Percentiles rank a stretch among this genome's conserved stretches.
phyloP scores from a whole-genome alignment of 257 asterid genomes.

The Orobanche coerulescens region DNA sequence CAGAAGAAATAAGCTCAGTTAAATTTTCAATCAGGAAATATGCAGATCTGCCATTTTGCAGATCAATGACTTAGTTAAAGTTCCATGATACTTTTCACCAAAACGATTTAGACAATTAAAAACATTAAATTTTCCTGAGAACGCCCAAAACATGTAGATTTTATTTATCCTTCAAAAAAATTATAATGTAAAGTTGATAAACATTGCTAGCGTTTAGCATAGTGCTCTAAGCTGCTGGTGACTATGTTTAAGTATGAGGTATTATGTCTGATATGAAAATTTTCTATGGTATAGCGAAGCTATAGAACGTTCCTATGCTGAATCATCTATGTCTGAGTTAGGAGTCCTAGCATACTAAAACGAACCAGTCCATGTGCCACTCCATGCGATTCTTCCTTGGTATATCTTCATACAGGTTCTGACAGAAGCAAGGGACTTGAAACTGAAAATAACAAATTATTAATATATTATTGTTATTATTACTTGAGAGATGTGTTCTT shows the following conservation, averaged over 20 bases:
- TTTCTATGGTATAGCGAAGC: neutral
- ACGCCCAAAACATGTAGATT: neutral
- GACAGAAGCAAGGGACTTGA: no score
- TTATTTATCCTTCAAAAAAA: neutral
- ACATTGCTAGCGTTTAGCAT: neutral
- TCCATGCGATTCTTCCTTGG: neutral
- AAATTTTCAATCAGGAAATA: conserved; percentile 10
- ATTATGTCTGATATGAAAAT: neutral
- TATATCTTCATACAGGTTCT: no score
- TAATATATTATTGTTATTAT: no score
- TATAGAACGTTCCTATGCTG: neutral
- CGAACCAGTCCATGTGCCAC: neutral
- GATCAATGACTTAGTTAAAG: neutral
- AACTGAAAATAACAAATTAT: no score
- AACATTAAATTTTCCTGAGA: neutral
- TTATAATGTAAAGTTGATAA: neutral
- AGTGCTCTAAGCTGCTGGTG: neutral
- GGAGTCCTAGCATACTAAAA: neutral
- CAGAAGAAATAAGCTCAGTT: neutral
- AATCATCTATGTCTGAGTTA: neutral
- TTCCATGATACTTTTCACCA: conserved; percentile 6
- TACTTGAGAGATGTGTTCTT: no score
- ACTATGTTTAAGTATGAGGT: neutral
- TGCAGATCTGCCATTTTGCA: conserved; percentile 7
- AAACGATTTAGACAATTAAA: neutral